Base-by-base conservation (phyloP, 192 early-diverging fungal species). In the Oehlia diaphana region DNA sequence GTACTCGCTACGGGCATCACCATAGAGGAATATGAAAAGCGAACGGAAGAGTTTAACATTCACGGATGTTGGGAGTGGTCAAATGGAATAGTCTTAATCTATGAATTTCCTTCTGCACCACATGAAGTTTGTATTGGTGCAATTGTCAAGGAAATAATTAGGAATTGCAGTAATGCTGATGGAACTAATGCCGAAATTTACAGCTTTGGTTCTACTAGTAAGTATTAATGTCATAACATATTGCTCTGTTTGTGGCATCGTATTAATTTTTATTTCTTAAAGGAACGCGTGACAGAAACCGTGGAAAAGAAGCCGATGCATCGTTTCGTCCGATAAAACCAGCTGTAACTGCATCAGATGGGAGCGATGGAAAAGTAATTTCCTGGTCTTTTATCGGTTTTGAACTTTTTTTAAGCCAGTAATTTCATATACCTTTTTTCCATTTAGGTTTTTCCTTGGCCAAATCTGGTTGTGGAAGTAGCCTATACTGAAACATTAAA, bases 181-280 rank as follows among this genome's bases (percentile, higher is more conserved):
- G 37, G 42, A 16, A 77, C 76, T 5, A 26, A 65, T 66, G 76
- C 76, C 14, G 44, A 77, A 7, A 67, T 77, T 67, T 23, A 39
- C 31, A 35, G 64, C 33, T 77, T 77, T 77, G 76, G 76, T 65
- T 3, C 63, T 77, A 67, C 76, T 67, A n/a, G 63, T 67, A 77
- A 67, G 64, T 67, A 77, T 77, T 67, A 77, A 77, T 77, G 7
- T 67, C 28, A 67, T 65, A 44, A 77, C 39, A 64, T 76, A 65
- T 77, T 67, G 19, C 44, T 77, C 64, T 26, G 10, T 47, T 44
- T 77, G 39, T 31, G 42, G 12, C 64, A 67, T 66, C 64, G 39
- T 47, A 28, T 67, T 77, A 77, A 77, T 77, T 28, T 74, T 77
- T 9, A 77, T 77, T 77, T 9, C 23, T 65, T 74, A 61, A 77